These are phyloP conservation scores for Trichosporon inkin DNA, from an alignment of 1,284 basidiomycete species.

Conservation along the genomic window DNA sequence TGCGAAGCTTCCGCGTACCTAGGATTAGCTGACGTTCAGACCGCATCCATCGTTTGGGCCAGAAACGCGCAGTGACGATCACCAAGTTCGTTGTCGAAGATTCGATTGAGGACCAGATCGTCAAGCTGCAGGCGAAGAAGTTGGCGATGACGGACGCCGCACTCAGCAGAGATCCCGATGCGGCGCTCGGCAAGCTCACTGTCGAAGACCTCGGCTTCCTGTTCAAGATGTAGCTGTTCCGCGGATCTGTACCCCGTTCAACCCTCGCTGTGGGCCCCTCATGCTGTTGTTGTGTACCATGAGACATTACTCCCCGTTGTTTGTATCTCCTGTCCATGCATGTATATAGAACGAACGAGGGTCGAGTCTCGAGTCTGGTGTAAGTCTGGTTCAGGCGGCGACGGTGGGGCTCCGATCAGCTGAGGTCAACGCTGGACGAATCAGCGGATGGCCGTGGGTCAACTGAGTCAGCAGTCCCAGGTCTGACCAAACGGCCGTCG, in stretches of 20 bases:
- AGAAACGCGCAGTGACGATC: constrained; percentile 85
- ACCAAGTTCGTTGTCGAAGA: constrained; percentile 94
- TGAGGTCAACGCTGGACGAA: too few relatives aligned
- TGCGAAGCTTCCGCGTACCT: not conserved
- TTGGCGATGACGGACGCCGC: constrained; percentile 49
- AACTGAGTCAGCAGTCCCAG: too few relatives aligned
- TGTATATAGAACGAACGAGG: not conserved
- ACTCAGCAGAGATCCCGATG: constrained; percentile 39
- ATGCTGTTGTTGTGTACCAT: not conserved
- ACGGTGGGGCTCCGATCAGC: too few relatives aligned
- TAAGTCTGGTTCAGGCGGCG: too few relatives aligned
- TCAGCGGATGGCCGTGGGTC: too few relatives aligned
- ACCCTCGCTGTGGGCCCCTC: not conserved
- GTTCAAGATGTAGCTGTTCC: constrained; percentile 58
- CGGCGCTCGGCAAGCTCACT: constrained; percentile 80
- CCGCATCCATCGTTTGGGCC: constrained; percentile 73
- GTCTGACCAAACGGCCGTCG: too few relatives aligned
- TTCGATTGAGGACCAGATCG: constrained; percentile 79
- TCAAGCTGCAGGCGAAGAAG: constrained; percentile 72
- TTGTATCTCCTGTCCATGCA: constrained; percentile 7
- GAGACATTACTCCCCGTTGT: not conserved
- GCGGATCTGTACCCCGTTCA: not conserved
- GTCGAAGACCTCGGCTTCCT: constrained; percentile 76
- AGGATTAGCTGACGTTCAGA: constrained; percentile 80
- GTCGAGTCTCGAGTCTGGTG: too few relatives aligned